Evolutionary conservation across 1,284 basidiomycete genomes (phyloP), one percentile per base, ranked within the genome.

Genomic region (Amylostereum areolatum): DNA sequence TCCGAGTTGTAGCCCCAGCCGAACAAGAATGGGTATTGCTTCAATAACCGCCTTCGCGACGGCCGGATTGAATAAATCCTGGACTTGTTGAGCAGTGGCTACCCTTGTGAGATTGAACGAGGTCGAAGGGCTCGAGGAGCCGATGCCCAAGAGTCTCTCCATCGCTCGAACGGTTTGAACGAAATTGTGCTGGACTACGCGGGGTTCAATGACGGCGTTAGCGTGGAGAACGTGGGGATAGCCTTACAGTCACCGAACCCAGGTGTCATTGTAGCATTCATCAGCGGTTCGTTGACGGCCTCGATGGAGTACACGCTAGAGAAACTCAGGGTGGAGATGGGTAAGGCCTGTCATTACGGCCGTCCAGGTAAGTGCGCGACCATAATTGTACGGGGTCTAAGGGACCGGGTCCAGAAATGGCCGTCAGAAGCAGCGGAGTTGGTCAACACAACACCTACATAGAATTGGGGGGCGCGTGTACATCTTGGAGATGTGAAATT

Each of bases 201-300:
- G 39, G 10, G 25, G 4, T 9, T 18, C 18, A 18, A 18, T 18
- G 18, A 18, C 18, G 18, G 18, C 18, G 18, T 18, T 18, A 18
- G 18, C 18, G 18, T 18, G 18, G 18, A 18, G 18, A 18, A 18
- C 18, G 18, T 18, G 18, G 18, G 18, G 18, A 30, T 11, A 25
- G 32, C 56, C 71, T 36, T 61, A 88, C 85, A 89, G 43, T 73
- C 69, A 24, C 86, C 86, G 46, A 83, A 82, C 18, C 72, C 77
- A 0, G 86, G 86, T 0, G 86, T 89, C 52, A 72, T 62, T 7
- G 53, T 62, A 2, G 83, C 81, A 59, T 89, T 66, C 81, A 79
- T 82, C 54, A 85, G 78, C 0, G 85, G 85, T 53, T 90, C 88
- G 55, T 90, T 90, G 39, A 86, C 72, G 1, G 86, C 86, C 57